phyloP scores from a whole-genome alignment of 2,329 filamentous ascomycete species.

The Diplodia seriata region DNA sequence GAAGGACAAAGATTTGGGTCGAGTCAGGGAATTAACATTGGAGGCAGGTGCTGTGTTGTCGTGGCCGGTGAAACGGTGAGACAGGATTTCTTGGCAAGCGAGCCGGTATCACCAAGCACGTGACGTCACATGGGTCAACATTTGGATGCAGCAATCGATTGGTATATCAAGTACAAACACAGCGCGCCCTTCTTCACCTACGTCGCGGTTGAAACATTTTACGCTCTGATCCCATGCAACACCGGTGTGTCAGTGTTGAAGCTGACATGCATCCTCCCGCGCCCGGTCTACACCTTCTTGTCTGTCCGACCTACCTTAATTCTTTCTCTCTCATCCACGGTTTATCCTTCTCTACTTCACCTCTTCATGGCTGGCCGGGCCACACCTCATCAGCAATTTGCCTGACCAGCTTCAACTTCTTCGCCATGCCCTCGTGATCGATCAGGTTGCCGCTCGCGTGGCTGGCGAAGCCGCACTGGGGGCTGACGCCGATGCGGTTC shows the following conservation, averaged over 20 bases:
- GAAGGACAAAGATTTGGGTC: background rate
- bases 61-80: background rate
- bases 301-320: background rate
- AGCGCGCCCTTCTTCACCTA: conserved; percentile 4
- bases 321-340: background rate
- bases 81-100: background rate
- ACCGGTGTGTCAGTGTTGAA: conserved; percentile 27
- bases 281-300: background rate
- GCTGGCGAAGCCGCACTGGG: conserved; percentile 59
- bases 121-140: conserved; percentile 11
- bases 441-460: conserved; percentile 75
- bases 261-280: conserved; percentile 18
- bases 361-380: conserved; percentile 57
- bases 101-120: background rate
- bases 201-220: conserved; percentile 15
- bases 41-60: background rate
- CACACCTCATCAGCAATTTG: conserved; percentile 75
- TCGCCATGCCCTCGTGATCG: conserved; percentile 70
- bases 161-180: conserved; percentile 2
- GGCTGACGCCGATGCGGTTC: conserved; percentile 59
- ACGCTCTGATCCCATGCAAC: background rate
- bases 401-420: conserved; percentile 73
- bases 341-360: background rate
- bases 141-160: background rate
- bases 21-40: background rate